Conservation (phyloP, 495 filamentous ascomycete genomes). For the Astrothelium macrocarpum region DNA sequence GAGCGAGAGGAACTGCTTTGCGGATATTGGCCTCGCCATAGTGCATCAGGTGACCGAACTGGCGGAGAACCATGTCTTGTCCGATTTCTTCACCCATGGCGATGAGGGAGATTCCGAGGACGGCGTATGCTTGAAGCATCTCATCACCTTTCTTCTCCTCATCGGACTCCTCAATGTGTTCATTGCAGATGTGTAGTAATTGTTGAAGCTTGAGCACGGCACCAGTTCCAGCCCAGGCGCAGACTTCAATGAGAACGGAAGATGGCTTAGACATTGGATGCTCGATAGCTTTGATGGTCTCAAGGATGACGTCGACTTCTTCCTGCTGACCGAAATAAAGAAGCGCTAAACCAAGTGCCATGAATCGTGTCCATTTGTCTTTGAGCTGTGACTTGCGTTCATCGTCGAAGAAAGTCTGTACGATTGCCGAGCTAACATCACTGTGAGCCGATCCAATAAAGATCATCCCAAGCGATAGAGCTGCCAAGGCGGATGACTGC, state of each 20-base stretch:
- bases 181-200: conserved; percentile 91
- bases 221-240: conserved; percentile 94
- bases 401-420: conserved; percentile 84
- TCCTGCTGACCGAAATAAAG: conserved; percentile 95
- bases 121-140: conserved; percentile 88
- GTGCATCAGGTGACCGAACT: conserved; percentile 98
- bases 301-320: conserved; percentile 89
- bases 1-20: conserved; percentile 89
- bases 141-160: conserved; percentile 53
- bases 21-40: conserved; percentile 97
- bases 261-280: conserved; percentile 91
- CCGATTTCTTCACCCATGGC: conserved; percentile 98
- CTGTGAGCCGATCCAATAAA: conserved; percentile 88
- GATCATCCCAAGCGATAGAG: conserved; percentile 78
- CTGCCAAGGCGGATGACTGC: conserved; percentile 94
- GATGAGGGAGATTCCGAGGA: conserved; percentile 85
- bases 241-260: conserved; percentile 83
- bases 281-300: conserved; percentile 89
- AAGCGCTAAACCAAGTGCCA: conserved; percentile 86
- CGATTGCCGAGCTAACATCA: conserved; percentile 78
- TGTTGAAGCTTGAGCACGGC: conserved; percentile 95
- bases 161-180: conserved; percentile 70
- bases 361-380: conserved; percentile 96
- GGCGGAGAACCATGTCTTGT: conserved; percentile 95
- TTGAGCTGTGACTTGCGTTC: conserved; percentile 79